Evolutionary conservation across 1,284 basidiomycete genomes (phyloP).

Genomic region (Rhodotorula sp.): DNA sequence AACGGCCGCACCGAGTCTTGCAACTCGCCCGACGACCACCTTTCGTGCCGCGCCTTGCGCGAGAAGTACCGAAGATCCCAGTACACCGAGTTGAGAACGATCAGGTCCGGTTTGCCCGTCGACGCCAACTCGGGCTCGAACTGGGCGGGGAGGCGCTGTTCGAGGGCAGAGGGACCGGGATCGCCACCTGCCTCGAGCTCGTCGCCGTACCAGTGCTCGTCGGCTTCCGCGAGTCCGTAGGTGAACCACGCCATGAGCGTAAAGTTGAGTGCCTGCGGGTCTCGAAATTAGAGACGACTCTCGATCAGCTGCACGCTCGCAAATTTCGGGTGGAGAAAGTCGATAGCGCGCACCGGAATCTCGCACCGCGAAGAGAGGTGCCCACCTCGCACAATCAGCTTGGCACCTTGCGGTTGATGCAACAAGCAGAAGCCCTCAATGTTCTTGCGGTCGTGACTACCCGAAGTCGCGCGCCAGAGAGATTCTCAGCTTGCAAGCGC

Average conservation of each 20-base stretch:
- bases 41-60: constrained; percentile 1
- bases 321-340: background rate
- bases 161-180: background rate
- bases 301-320: no score
- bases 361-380: background rate
- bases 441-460: constrained; percentile 1
- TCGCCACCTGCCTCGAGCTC: background rate
- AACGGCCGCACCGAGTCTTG: background rate
- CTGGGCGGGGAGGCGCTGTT: background rate
- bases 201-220: constrained; percentile 3
- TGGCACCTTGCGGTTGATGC: background rate
- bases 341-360: background rate
- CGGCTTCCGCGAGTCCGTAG: background rate
- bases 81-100: constrained; percentile 10
- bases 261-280: background rate
- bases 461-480: background rate
- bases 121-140: background rate
- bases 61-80: constrained; percentile 9
- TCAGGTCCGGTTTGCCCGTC: background rate
- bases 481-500: background rate
- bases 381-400: background rate
- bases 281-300: no score
- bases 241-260: constrained; percentile 3
- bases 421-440: constrained; percentile 1
- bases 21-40: background rate